Evolutionary conservation across 805 yeast species (phyloP), one percentile per base, ranked within the genome.

Genomic region (Candida manassasensis): DNA sequence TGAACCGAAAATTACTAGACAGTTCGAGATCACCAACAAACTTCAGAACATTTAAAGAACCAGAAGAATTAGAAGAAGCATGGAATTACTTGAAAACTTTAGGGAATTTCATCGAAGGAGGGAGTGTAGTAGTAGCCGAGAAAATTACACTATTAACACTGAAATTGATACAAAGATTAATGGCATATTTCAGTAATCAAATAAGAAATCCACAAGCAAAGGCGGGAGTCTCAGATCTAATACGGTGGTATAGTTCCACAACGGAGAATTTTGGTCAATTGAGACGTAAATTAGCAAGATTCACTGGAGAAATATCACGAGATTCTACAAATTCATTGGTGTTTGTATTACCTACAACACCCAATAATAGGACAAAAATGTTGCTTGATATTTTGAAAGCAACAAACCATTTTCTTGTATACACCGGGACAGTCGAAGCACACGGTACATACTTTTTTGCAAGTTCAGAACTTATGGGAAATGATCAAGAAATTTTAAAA

Each of bases 1-100:
- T 90, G 21, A 81, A 84, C 48, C 72, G 80, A 48, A 93, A 90
- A 55, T 69, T 89, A 33, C 63, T 87, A 32, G 95, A 87, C 47
- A 77, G 88, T 39, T 79, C 88, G 0, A 73, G 76, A 38, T 69
- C 76, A 3, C 66, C 69, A 4, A 66, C 68, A 27, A 74, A 82
- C 10, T 84, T 85, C 61, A 74, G 88, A 47, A 84, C 95, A 0
- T 86, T 85, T 57, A 86, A 86, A 50, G 97, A 86, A 49, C 89
- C 96, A 1, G 98, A 90, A 46, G 88, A 84, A 51, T 64, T 93
- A 32, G 94, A 87, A 49, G 75, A 71, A 36, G 84, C 84, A 29
- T 93, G 95, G 89, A 70, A 73, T 19, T 79, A 81, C 47, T 65
- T 93, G 44, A 84, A 76, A 47, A 79, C 79, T 47, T 71, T 86